A percentile compares a stretch with the other conserved stretches of the same genome.
phyloP scores from a whole-genome alignment of 176 grass and related monocot genomes.

The Hsuehochloa calcarea region DNA sequence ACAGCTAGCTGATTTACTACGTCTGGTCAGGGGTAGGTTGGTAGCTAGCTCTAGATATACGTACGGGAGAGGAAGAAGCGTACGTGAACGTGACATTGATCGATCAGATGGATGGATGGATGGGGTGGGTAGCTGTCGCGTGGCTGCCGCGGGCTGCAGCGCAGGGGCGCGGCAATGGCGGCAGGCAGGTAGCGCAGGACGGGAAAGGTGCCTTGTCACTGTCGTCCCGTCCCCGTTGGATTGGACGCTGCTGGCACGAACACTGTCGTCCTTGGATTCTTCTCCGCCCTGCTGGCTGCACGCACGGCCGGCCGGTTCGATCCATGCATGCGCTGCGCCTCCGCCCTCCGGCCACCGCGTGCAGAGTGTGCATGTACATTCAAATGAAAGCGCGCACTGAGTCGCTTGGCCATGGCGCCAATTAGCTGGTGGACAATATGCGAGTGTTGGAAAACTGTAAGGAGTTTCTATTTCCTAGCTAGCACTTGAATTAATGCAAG shows the following conservation, averaged over 20 bases:
- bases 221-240: neutral
- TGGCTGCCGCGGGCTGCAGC: too few relatives aligned
- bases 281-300: neutral
- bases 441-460: neutral
- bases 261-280: neutral
- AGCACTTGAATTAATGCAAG: neutral
- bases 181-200: neutral
- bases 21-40: neutral
- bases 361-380: neutral
- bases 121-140: neutral
- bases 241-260: neutral
- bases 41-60: too few relatives aligned
- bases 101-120: neutral
- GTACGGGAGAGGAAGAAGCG: neutral
- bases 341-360: neutral
- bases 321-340: neutral
- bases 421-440: neutral
- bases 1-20: neutral
- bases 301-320: neutral
- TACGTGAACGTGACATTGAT: neutral
- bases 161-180: neutral
- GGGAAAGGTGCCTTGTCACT: neutral
- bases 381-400: neutral
- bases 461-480: neutral
- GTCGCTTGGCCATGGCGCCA: neutral